A percentile compares a stretch with the other conserved stretches of the same genome.
These are phyloP conservation scores for Lepiota brunneoincarnata DNA, from an alignment of 768 basidiomycete species.

Conservation along the genomic window DNA sequence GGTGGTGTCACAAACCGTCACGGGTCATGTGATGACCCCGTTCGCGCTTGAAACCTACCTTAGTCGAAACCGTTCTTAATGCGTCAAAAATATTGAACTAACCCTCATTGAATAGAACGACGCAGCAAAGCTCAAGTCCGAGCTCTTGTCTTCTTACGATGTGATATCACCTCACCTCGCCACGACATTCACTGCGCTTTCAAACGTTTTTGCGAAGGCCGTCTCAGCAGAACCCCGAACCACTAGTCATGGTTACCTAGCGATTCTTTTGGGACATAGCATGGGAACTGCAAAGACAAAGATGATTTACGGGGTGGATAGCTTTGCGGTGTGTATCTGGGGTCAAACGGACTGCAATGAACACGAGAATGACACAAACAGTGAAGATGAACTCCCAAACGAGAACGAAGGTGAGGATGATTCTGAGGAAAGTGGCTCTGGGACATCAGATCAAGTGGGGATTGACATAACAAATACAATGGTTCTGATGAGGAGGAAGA, in stretches of 20 bases:
- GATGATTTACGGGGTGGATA: slow-evolving; percentile 63
- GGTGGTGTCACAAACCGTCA: too few species aligned
- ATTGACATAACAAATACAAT: slow-evolving; percentile 8
- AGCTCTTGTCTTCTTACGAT: slow-evolving; percentile 66
- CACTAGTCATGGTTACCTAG: slow-evolving; percentile 46
- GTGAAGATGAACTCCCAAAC: slow-evolving; percentile 16
- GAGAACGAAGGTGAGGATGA: slow-evolving; percentile 19
- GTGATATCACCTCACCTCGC: slow-evolving; percentile 69
- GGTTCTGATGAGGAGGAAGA: slow-evolving; percentile 10
- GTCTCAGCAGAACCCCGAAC: slow-evolving; percentile 1
- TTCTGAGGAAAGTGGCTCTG: slow-evolving; percentile 10
- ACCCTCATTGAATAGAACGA: slow-evolving; percentile 31
- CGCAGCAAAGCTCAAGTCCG: slow-evolving; percentile 55
- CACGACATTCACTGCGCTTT: slow-evolving; percentile 72
- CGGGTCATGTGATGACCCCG: too few species aligned
- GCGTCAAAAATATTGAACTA: background rate
- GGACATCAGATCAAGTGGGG: background rate
- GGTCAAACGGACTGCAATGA: slow-evolving; percentile 23
- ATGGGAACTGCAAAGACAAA: slow-evolving; percentile 57
- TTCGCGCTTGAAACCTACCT: too few species aligned
- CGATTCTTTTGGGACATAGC: slow-evolving; percentile 66
- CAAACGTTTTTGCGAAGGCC: slow-evolving; percentile 53
- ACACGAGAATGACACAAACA: slow-evolving; percentile 14
- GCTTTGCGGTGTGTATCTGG: slow-evolving; percentile 50
- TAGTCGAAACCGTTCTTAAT: background rate